A percentile compares a stretch with the other conserved stretches of the same genome.
Evolutionary conservation across 768 basidiomycete species (phyloP).

Genomic region (Panaeolus cyanescens): DNA sequence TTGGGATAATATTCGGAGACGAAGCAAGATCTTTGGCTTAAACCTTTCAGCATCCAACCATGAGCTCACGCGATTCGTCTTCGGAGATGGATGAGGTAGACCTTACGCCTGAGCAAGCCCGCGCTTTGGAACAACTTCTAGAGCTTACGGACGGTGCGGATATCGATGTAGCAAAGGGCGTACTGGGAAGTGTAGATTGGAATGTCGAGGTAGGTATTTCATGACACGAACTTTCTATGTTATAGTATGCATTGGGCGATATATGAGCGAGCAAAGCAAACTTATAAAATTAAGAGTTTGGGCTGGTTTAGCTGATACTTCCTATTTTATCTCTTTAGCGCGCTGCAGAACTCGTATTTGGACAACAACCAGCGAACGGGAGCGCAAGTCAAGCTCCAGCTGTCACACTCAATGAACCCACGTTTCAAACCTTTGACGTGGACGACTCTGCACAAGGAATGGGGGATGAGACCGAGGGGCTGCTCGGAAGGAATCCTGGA

Average conservation of each 20-base stretch:
- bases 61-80: not conserved
- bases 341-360: conserved; percentile 64
- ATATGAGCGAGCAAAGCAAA: not conserved
- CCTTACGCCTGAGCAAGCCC: conserved; percentile 26
- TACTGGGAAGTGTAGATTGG: conserved; percentile 68
- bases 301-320: not conserved
- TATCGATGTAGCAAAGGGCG: conserved; percentile 58
- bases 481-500: conserved; percentile 9
- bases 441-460: conserved; percentile 51
- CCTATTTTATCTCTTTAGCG: conserved; percentile 32
- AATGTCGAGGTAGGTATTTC: conserved; percentile 59
- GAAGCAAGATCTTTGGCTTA: not conserved
- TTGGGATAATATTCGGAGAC: too few relatives aligned
- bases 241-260: not conserved
- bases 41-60: not conserved
- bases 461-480: not conserved
- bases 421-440: conserved; percentile 45
- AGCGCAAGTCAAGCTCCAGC: not conserved
- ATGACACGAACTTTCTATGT: not conserved
- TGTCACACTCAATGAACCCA: conserved; percentile 2
- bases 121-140: conserved; percentile 48
- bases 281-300: not conserved
- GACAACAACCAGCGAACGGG: conserved; percentile 11
- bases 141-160: conserved; percentile 63
- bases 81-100: not conserved